A percentile compares a stretch with the other conserved stretches of the same genome.
These are phyloP conservation scores for Botryococcus braunii DNA, from an alignment of 163 green algal genomes.

Conservation along the genomic window DNA sequence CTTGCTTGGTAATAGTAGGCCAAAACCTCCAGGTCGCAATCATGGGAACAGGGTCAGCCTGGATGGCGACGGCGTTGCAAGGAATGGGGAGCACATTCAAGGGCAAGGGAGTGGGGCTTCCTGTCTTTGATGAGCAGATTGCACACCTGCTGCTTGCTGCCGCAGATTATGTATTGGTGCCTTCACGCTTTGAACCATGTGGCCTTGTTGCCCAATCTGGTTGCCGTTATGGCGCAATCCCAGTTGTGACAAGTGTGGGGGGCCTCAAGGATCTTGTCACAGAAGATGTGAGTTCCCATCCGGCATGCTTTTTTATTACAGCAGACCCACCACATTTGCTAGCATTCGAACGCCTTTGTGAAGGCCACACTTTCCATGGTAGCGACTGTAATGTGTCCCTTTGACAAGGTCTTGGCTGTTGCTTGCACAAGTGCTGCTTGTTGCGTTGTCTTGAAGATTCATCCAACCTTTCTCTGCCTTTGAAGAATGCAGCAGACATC, in stretches of 20 bases:
- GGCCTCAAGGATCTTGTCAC: constrained; percentile 64
- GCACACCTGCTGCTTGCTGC: constrained; percentile 69
- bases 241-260: constrained; percentile 55
- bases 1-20: too few relatives aligned
- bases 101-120: constrained; percentile 34
- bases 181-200: constrained; percentile 64
- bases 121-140: constrained; percentile 53
- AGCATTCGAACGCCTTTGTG: not conserved
- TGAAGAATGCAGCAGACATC: too few relatives aligned
- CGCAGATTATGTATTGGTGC: constrained; percentile 61
- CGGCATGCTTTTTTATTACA: not conserved
- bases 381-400: not conserved
- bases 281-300: constrained; percentile 12
- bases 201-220: constrained; percentile 70
- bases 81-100: constrained; percentile 40
- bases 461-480: too few relatives aligned
- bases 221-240: constrained; percentile 65
- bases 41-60: constrained; percentile 45
- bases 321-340: too few relatives aligned
- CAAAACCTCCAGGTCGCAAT: constrained; percentile 51
- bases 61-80: constrained; percentile 50
- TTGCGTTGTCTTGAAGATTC: not conserved
- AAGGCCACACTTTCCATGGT: not conserved
- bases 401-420: not conserved
- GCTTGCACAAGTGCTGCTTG: not conserved